Evolutionary conservation across 1,284 basidiomycete genomes (phyloP).

Genomic region (Leccinum holopus): DNA sequence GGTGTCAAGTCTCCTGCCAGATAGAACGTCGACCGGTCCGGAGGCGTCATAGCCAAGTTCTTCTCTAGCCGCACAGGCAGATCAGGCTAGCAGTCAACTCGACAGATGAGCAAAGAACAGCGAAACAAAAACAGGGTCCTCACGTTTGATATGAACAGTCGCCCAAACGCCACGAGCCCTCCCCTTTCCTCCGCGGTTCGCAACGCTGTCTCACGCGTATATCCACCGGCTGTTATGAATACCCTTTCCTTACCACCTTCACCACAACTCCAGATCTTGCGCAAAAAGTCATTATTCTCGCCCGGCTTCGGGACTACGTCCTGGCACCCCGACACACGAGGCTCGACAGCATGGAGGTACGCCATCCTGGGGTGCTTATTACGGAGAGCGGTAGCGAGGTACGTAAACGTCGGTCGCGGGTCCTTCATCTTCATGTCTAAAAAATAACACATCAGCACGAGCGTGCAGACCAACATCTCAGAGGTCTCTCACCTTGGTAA

Average conservation of each 20-base stretch:
- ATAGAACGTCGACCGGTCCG: conserved; percentile 24
- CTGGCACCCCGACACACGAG: conserved; percentile 31
- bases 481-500: conserved; percentile 33
- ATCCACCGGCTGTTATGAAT: conserved; percentile 50
- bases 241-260: conserved; percentile 21
- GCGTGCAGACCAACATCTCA: not conserved
- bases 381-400: conserved; percentile 39
- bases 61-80: conserved; percentile 35
- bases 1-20: conserved; percentile 10
- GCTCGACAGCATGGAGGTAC: conserved; percentile 56
- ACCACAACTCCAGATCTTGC: conserved; percentile 33
- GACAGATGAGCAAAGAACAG: not conserved
- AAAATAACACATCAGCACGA: not conserved
- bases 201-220: conserved; percentile 17
- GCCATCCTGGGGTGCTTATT: conserved; percentile 41
- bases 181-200: conserved; percentile 23
- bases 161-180: conserved; percentile 46
- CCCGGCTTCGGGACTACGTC: conserved; percentile 2
- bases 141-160: conserved; percentile 28
- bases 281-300: conserved; percentile 12
- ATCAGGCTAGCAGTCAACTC: conserved; percentile 38
- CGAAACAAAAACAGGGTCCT: not conserved
- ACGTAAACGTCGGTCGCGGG: conserved; percentile 45
- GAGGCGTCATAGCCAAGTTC: conserved; percentile 18
- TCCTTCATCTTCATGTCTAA: conserved; percentile 28